These are phyloP conservation scores for Strobilomyces dryophilus DNA, from an alignment of 768 basidiomycete species.

Conservation along the genomic window DNA sequence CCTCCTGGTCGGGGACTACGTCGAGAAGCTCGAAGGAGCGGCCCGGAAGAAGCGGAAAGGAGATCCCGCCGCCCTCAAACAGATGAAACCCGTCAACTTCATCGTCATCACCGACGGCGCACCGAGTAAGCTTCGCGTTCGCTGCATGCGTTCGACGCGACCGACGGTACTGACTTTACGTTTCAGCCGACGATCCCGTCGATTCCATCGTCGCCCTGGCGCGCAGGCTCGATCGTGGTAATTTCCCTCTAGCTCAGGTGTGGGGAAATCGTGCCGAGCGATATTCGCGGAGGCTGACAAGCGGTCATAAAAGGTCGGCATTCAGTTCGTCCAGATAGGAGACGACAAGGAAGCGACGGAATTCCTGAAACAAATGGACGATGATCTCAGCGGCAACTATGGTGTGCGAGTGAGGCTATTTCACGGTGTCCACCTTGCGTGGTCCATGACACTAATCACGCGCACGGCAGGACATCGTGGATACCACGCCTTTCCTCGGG, in stretches of 20 bases:
- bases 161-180: neutral
- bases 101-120: conserved; percentile 64
- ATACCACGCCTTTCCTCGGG: conserved; percentile 55
- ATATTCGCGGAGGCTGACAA: neutral
- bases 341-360: conserved; percentile 35
- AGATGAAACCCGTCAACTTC: conserved; percentile 53
- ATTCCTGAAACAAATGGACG: conserved; percentile 53
- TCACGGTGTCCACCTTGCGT: neutral
- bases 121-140: conserved; percentile 40
- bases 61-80: conserved; percentile 20
- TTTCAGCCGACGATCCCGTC: conserved; percentile 48
- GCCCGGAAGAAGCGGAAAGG: conserved; percentile 21
- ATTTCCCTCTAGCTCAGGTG: conserved; percentile 53
- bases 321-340: conserved; percentile 75
- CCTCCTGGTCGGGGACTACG: conserved; percentile 35
- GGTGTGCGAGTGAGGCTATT: conserved; percentile 39
- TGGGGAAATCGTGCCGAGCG: neutral
- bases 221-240: conserved; percentile 45
- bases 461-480: conserved; percentile 58
- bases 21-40: conserved; percentile 32
- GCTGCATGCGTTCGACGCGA: too few relatives aligned
- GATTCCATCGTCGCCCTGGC: conserved; percentile 45
- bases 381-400: conserved; percentile 42
- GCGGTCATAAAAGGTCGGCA: conserved; percentile 44
- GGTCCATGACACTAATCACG: neutral